These are phyloP conservation scores for Nepenthes gracilis DNA, from an alignment of 148 eudicot genomes.

Conservation along the genomic window DNA sequence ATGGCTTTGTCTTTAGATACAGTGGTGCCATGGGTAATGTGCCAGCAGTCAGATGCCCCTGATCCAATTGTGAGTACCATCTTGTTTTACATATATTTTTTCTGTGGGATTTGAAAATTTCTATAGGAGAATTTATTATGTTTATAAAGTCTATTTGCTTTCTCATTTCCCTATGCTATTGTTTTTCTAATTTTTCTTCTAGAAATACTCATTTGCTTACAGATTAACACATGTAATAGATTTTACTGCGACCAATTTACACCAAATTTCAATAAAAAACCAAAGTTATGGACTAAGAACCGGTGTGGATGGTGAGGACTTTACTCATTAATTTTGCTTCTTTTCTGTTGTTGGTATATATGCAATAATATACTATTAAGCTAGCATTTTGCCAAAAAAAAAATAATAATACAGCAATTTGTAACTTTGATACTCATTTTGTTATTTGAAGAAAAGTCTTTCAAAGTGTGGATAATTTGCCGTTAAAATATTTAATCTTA, in stretches of 20 bases:
- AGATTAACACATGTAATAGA: constrained; percentile 97
- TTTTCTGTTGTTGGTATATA: background rate
- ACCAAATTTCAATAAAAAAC: constrained; percentile 64
- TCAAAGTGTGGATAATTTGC: too few species aligned
- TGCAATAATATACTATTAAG: too few species aligned
- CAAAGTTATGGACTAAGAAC: constrained; percentile 96
- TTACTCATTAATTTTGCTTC: background rate
- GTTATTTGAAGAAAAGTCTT: too few species aligned
- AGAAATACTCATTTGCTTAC: constrained; percentile 6
- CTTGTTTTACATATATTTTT: background rate
- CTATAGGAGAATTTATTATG: too few species aligned
- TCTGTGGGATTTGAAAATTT: background rate
- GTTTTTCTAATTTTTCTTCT: background rate
- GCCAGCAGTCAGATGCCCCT: constrained; percentile 65
- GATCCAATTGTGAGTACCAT: constrained; percentile 52
- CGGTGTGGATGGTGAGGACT: constrained; percentile 84
- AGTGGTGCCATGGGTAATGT: constrained; percentile 98
- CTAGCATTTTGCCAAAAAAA: too few species aligned
- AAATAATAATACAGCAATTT: too few species aligned
- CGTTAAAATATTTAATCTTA: too few species aligned
- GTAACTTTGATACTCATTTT: too few species aligned
- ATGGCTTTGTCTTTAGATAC: constrained; percentile 86
- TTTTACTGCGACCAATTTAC: constrained; percentile 93
- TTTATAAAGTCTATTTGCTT: background rate
- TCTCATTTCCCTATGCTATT: background rate